Evolutionary conservation across 2,329 filamentous ascomycete species (phyloP).

Genomic region (Apiospora malaysiana): DNA sequence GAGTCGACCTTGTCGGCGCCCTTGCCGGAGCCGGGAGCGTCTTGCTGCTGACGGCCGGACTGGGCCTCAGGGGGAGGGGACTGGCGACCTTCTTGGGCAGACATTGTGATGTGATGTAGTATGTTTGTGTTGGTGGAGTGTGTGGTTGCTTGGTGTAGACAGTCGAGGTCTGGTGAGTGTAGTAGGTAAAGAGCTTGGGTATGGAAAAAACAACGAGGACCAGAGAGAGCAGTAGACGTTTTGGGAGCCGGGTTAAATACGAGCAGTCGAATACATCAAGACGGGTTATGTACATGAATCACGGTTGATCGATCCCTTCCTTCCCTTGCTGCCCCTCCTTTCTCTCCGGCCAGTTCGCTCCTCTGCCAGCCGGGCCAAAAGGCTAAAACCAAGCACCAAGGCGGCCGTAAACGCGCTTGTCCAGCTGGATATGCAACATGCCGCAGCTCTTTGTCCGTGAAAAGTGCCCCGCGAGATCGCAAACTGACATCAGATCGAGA

Average conservation of each 20-base stretch:
- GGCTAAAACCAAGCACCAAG: constrained; percentile 8
- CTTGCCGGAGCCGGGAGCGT: constrained; percentile 62
- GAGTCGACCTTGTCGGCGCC: constrained; percentile 56
- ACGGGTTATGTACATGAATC: background rate
- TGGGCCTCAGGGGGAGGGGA: constrained; percentile 78
- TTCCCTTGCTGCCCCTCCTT: background rate
- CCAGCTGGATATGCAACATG: background rate
- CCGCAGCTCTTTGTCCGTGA: background rate
- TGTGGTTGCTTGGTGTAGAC: constrained; percentile 19
- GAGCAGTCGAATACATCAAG: background rate
- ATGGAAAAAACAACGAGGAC: background rate
- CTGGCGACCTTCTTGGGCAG: constrained; percentile 68
- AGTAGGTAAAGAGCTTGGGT: background rate
- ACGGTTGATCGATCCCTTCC: background rate
- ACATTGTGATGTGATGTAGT: constrained; percentile 59
- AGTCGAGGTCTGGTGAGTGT: constrained; percentile 16
- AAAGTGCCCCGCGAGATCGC: background rate
- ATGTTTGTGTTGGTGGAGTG: constrained; percentile 13
- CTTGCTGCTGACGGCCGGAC: constrained; percentile 66
- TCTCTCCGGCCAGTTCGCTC: background rate
- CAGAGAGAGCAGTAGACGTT: background rate
- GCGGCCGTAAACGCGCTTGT: background rate
- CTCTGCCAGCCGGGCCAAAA: background rate
- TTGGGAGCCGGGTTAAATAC: constrained; percentile 12
- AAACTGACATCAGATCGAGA: constrained; percentile 26